A percentile compares a stretch with the other conserved stretches of the same genome.
phyloP scores from a whole-genome alignment of 2,329 filamentous ascomycete species.

The Xylariaceae sp. region DNA sequence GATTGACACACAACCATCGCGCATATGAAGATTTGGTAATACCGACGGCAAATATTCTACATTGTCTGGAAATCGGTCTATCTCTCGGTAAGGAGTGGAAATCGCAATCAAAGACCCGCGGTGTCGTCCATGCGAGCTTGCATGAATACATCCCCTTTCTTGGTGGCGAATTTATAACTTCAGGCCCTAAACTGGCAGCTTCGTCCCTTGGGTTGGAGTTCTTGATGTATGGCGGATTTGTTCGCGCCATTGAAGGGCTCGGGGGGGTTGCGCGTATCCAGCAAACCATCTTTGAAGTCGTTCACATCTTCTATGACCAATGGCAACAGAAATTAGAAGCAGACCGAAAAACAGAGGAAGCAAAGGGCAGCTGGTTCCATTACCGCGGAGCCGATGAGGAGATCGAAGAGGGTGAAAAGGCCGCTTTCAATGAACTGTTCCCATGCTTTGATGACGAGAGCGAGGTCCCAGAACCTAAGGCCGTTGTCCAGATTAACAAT shows the following conservation, averaged over 20 bases:
- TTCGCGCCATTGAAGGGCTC: slow-evolving; percentile 46
- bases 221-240: slow-evolving; percentile 44
- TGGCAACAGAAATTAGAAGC: slow-evolving; percentile 75
- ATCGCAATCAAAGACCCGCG: neutral
- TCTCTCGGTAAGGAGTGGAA: slow-evolving; percentile 54
- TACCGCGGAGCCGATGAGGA: slow-evolving; percentile 77
- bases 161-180: slow-evolving; percentile 37
- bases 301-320: slow-evolving; percentile 70
- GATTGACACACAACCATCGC: slow-evolving; percentile 66
- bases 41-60: slow-evolving; percentile 74
- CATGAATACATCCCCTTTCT: slow-evolving; percentile 53
- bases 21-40: slow-evolving; percentile 82
- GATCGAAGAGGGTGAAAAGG: slow-evolving; percentile 67
- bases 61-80: slow-evolving; percentile 73
- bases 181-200: slow-evolving; percentile 19
- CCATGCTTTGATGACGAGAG: slow-evolving; percentile 65
- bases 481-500: slow-evolving; percentile 37
- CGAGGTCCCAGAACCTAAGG: slow-evolving; percentile 30
- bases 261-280: slow-evolving; percentile 41
- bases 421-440: slow-evolving; percentile 77
- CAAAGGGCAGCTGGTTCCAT: slow-evolving; percentile 73
- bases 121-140: slow-evolving; percentile 32
- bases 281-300: slow-evolving; percentile 58
- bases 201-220: slow-evolving; percentile 43
- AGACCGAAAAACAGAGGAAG: slow-evolving; percentile 71